Percentiles rank a stretch among this genome's conserved stretches.
These are phyloP conservation scores for Rhodosporidiobolus odoratus DNA, from an alignment of 768 basidiomycete genomes.

Conservation along the genomic window DNA sequence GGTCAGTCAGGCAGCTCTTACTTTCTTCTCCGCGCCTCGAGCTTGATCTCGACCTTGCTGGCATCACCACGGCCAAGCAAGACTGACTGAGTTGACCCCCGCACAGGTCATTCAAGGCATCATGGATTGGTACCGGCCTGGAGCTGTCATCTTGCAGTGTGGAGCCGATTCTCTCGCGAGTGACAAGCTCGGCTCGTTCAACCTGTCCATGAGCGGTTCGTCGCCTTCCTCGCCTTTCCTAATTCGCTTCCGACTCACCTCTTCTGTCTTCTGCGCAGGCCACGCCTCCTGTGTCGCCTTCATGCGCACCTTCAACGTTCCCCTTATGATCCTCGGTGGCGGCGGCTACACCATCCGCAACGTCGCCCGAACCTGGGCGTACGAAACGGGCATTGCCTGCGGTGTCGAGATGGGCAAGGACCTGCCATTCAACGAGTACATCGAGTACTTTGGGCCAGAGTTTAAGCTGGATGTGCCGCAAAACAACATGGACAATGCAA, in stretches of 20 bases:
- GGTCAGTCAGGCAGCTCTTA: conserved; percentile 51
- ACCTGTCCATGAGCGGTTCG: conserved; percentile 74
- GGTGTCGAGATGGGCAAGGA: conserved; percentile 74
- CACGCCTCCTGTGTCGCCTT: conserved; percentile 88
- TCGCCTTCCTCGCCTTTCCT: neutral
- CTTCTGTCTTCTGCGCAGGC: conserved; percentile 49
- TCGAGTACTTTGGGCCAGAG: conserved; percentile 95
- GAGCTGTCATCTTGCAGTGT: conserved; percentile 85
- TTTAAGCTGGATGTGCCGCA: conserved; percentile 84
- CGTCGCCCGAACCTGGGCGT: conserved; percentile 89
- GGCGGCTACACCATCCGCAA: conserved; percentile 98
- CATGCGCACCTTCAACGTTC: conserved; percentile 72
- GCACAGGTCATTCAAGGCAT: conserved; percentile 73
- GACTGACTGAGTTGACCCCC: no score
- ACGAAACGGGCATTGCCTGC: conserved; percentile 92
- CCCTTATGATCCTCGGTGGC: conserved; percentile 85
- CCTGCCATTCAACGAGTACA: conserved; percentile 77
- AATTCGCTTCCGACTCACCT: neutral
- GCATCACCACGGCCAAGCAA: no score
- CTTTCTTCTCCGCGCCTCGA: no score
- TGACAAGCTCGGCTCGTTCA: conserved; percentile 94
- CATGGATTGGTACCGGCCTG: conserved; percentile 79
- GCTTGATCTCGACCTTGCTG: no score
- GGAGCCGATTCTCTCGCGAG: conserved; percentile 92
- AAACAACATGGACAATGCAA: conserved; percentile 94